Conservation (phyloP, 257 asterid species). For the Nicotiana knightiana region DNA sequence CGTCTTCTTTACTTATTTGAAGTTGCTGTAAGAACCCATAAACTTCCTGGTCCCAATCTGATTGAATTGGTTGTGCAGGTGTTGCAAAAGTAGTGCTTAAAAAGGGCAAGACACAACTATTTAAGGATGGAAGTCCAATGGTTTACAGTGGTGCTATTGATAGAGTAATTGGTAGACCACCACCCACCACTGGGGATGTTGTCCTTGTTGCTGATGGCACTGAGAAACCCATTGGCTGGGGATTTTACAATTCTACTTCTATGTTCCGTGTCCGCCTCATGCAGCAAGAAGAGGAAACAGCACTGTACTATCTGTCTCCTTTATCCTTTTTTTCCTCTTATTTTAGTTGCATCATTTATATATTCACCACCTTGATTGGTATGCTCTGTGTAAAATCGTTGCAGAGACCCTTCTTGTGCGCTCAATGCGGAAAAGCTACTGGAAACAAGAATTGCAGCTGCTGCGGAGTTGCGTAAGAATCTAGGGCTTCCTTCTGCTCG, state of each 20-base stretch:
- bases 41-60: background rate
- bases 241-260: constrained; percentile 83
- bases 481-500: constrained; percentile 70
- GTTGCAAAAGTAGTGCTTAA: constrained; percentile 86
- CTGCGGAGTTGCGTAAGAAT: constrained; percentile 53
- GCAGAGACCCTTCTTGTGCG: constrained; percentile 73
- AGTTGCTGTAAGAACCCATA: too few relatives aligned
- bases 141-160: constrained; percentile 96
- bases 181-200: constrained; percentile 79
- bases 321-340: background rate
- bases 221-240: constrained; percentile 93
- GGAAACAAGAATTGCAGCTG: constrained; percentile 62
- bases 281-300: constrained; percentile 85
- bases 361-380: constrained; percentile 9
- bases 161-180: constrained; percentile 84
- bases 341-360: background rate
- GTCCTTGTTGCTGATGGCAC: constrained; percentile 89
- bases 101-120: constrained; percentile 85
- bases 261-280: constrained; percentile 95
- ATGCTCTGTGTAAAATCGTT: constrained; percentile 1
- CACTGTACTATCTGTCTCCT: constrained; percentile 32
- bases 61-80: constrained; percentile 29
- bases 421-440: constrained; percentile 61
- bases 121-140: constrained; percentile 88
- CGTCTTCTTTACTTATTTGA: too few relatives aligned